These are phyloP conservation scores for Atalantia buxifolia DNA, from an alignment of 345 rosid species.

Conservation along the genomic window DNA sequence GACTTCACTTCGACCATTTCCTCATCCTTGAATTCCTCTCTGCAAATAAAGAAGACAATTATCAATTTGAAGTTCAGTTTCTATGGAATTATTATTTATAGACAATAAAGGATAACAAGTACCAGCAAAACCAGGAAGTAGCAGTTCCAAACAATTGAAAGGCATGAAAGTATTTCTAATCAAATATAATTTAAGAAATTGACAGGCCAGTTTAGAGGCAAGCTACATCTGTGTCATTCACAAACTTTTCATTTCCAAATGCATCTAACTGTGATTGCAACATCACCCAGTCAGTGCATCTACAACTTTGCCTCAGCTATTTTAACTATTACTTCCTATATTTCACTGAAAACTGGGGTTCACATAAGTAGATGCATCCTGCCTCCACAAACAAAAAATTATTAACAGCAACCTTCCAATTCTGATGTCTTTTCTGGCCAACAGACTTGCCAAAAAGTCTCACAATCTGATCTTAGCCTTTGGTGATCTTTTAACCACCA, in stretches of 20 bases:
- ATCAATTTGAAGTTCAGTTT: neutral
- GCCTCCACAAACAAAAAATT: neutral
- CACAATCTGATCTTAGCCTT: neutral
- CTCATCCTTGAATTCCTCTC: conserved; percentile 96
- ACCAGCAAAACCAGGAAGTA: neutral
- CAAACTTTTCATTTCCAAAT: neutral
- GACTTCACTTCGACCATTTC: conserved; percentile 72
- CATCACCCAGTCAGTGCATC: neutral
- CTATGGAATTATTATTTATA: neutral
- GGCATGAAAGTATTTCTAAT: neutral
- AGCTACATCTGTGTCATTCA: neutral
- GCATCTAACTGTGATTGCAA: neutral
- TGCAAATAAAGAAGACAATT: conserved; percentile 21
- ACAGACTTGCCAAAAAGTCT: neutral
- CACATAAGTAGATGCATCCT: neutral
- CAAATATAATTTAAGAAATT: too few species aligned
- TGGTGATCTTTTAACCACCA: neutral
- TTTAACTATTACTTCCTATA: neutral
- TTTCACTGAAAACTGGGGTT: too few species aligned
- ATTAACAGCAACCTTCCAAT: neutral
- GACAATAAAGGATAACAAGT: neutral
- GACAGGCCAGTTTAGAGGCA: neutral
- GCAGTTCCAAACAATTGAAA: neutral
- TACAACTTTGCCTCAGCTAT: neutral
- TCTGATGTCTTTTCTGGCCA: neutral